A percentile compares a stretch with the other conserved stretches of the same genome.
Conservation (phyloP, 106 monocot genomes). For the Apostasia shenzhenica region DNA sequence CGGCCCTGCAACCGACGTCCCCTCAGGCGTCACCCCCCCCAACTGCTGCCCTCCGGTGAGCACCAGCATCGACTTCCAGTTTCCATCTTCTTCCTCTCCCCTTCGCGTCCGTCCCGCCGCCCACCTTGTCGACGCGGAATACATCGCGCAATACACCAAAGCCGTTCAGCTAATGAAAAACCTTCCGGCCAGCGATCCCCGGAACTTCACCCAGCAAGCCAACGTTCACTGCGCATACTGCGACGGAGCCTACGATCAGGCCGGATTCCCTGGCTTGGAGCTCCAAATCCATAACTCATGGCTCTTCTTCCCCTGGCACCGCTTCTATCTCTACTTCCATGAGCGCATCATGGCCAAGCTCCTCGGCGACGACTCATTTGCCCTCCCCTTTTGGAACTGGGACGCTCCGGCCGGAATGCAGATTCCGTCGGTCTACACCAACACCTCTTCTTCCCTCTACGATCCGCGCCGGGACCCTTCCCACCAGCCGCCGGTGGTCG, state of each 20-base stretch:
- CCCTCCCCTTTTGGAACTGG: conserved; percentile 33
- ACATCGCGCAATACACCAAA: conserved; percentile 20
- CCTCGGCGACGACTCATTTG: conserved; percentile 26
- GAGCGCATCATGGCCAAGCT: conserved; percentile 32
- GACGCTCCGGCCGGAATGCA: conserved; percentile 19
- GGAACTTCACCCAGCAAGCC: conserved; percentile 21
- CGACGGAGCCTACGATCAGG: conserved; percentile 29
- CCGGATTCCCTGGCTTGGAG: conserved; percentile 3
- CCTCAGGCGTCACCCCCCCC: background rate
- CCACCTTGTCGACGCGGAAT: conserved; percentile 11
- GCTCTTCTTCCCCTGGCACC: conserved; percentile 27
- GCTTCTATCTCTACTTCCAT: conserved; percentile 28
- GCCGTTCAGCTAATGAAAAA: conserved; percentile 23
- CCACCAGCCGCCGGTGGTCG: conserved; percentile 1
- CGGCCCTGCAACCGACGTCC: background rate
- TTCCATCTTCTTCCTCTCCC: background rate
- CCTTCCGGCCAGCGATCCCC: conserved; percentile 17
- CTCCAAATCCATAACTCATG: conserved; percentile 25
- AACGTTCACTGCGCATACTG: conserved; percentile 35
- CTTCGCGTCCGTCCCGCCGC: conserved; percentile 19
- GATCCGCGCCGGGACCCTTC: background rate
- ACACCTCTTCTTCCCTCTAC: background rate
- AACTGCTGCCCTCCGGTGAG: conserved; percentile 1
- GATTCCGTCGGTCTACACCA: conserved; percentile 18
- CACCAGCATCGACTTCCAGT: conserved; percentile 12